Conservation (phyloP, 805 yeast genomes). For the Lachancea kluyveri region DNA sequence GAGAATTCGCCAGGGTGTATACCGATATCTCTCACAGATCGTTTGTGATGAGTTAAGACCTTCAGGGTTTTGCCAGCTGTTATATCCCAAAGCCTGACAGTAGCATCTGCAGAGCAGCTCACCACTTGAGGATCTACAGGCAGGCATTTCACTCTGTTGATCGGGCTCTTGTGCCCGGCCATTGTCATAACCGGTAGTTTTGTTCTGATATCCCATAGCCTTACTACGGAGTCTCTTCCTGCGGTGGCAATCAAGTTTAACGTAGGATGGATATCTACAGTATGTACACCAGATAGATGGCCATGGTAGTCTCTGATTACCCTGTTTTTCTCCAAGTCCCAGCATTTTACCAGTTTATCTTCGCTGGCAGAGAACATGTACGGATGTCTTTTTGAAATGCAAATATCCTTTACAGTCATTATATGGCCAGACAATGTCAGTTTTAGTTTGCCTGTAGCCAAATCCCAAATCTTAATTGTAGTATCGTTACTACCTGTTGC, state of each 20-base stretch:
- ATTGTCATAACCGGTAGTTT: conserved; percentile 67
- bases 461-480: conserved; percentile 87
- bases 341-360: conserved; percentile 87
- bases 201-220: conserved; percentile 93
- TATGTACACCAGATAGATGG: conserved; percentile 82
- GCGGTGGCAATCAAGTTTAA: conserved; percentile 77
- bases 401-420: conserved; percentile 78
- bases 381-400: conserved; percentile 70
- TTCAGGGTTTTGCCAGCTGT: conserved; percentile 68
- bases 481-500: conserved; percentile 88
- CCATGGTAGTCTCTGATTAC: conserved; percentile 88
- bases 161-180: conserved; percentile 74
- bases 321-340: conserved; percentile 89
- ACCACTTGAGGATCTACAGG: conserved; percentile 80
- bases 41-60: conserved; percentile 78
- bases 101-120: conserved; percentile 77
- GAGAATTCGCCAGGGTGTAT: conserved; percentile 66
- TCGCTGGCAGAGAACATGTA: conserved; percentile 90
- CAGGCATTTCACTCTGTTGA: conserved; percentile 62
- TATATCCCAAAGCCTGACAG: conserved; percentile 83
- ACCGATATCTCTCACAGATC: conserved; percentile 68
- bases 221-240: conserved; percentile 78
- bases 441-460: conserved; percentile 62
- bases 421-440: conserved; percentile 85
- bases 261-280: conserved; percentile 82